Evolutionary conservation across 768 basidiomycete species (phyloP), one percentile per base, ranked within the genome.

Genomic region (Boletellus emodensis): DNA sequence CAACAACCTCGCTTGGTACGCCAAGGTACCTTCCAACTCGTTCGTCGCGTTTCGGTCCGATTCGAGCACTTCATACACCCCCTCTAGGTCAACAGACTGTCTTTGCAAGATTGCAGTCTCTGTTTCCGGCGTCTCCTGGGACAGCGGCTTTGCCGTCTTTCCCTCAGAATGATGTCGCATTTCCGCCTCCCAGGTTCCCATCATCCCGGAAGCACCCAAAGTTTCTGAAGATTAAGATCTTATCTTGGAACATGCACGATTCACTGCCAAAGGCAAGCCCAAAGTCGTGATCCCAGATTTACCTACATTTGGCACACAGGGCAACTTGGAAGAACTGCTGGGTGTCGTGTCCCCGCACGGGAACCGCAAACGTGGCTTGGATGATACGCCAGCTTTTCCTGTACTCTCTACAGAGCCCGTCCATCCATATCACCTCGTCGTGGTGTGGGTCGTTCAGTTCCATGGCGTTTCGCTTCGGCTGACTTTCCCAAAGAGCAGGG

Each of bases 161-260:
- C 41, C 57, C 58, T 28, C 61, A 50, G 52, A 61, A 65, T 17
- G 41, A 57, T 41, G 51, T 53, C 10, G 45, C 60, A 40, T 62
- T 57, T 55, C 59, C 56, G 24, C 51, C 58, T n/a, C 47, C 62
- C 18, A 63, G 28, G 35, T 59, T 59, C 36, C 59, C 51, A n/a
- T 57, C 46, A 26, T 53, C 60, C 18, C 64, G 62, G 48, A 63
- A 55, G 48, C 48, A 61, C 20, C 61, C 69, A 15, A 75, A 72
- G 55, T 77, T 75, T 61, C 70, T 90, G 40, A 90, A 90, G 61
- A 70, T 88, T 35, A 72, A 82, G 38, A 79, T 90, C 41, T 45
- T 89, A 32, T 85, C 85, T 34, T 91, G 88, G 88, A 91, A 90
- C 56, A 91, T 91, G 88, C 85, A 90, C 55, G 87, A 90, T 55